Base-by-base conservation (phyloP, 805 yeast species). In the Suhomyces faveliae region DNA sequence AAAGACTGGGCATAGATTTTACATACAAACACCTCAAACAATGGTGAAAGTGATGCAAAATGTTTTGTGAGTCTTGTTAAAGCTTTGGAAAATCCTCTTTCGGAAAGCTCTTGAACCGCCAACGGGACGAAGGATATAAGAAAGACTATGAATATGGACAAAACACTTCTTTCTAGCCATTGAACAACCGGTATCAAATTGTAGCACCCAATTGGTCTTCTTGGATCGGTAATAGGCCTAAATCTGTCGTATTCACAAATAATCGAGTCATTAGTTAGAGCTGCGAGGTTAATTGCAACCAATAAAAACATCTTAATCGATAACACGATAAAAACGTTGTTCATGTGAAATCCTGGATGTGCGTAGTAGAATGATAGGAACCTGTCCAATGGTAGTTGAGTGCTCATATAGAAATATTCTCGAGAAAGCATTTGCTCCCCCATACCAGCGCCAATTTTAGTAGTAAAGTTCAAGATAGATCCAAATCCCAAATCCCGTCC, bases 391-490 rank as follows among this genome's bases (percentile, higher is more conserved):
- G 92, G 89, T 30, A 87, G 69, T 52, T 85, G 89, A 2, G 90
- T 83, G 1, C 91, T 87, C 52, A 87, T 72, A 60, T 87, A 86
- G 64, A 80, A 87, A 65, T 87, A 87, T 62, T 87, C 95, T 57
- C 95, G 75, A 3, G 92, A 86, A 48, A 87, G 73, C 80, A 86
- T 82, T 61, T 87, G 95, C 60, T 87, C 95, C 42, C 94, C 92
- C 95, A 87, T 87, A 50, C 94, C 95, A 46, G 94, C 89, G 41
- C 95, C 95, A 64, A 87, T 87, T 60, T 87, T 87, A 19, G 92
- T 84, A 5, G 88, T 85, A 67, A 87, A 87, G 63, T 85, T 87
- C 65, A 85, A 76, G 59, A 87, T 87, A 2, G 94, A 86, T 3
- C 89, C 87, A 66, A 87, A 87, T 3, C 95, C 94, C 60, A 87